Percentiles rank a stretch among this genome's conserved stretches.
These are phyloP conservation scores for Emericellopsis terricola DNA, from an alignment of 495 filamentous ascomycete species.

Conservation along the genomic window DNA sequence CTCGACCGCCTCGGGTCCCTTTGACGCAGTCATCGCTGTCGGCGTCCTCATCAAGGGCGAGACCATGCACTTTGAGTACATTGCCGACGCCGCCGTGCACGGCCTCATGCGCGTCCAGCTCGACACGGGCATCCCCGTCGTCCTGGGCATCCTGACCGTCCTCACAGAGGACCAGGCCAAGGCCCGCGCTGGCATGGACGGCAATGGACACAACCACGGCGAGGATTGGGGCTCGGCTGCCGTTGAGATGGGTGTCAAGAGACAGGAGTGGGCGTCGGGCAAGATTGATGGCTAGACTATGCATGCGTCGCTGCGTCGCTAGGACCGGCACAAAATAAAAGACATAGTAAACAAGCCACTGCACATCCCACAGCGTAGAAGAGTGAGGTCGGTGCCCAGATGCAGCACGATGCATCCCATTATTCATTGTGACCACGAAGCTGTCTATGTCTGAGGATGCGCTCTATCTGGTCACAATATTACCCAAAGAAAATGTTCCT, in stretches of 20 bases:
- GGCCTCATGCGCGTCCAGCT: slow-evolving; percentile 89
- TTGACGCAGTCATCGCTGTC: slow-evolving; percentile 88
- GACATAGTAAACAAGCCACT: neutral
- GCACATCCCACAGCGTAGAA: too few species aligned
- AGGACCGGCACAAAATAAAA: neutral
- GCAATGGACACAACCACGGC: slow-evolving; percentile 55
- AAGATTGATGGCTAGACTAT: slow-evolving; percentile 22
- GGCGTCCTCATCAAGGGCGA: slow-evolving; percentile 95
- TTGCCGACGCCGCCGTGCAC: slow-evolving; percentile 74
- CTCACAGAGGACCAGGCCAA: slow-evolving; percentile 74
- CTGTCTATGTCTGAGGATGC: too few species aligned
- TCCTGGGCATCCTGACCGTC: slow-evolving; percentile 86
- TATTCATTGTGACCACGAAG: too few species aligned
- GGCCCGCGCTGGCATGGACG: slow-evolving; percentile 57
- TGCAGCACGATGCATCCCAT: too few species aligned
- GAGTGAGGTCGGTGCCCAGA: neutral
- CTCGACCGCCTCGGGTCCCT: slow-evolving; percentile 32
- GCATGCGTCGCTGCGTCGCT: neutral
- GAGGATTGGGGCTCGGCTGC: slow-evolving; percentile 74
- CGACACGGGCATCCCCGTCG: slow-evolving; percentile 70
- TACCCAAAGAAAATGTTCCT: too few species aligned
- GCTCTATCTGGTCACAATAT: too few species aligned
- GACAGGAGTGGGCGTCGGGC: slow-evolving; percentile 48
- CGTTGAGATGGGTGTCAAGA: slow-evolving; percentile 57
- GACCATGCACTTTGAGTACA: slow-evolving; percentile 98